Conservation (phyloP, 2,329 filamentous ascomycete genomes). For the Fusarium liriodendri region DNA sequence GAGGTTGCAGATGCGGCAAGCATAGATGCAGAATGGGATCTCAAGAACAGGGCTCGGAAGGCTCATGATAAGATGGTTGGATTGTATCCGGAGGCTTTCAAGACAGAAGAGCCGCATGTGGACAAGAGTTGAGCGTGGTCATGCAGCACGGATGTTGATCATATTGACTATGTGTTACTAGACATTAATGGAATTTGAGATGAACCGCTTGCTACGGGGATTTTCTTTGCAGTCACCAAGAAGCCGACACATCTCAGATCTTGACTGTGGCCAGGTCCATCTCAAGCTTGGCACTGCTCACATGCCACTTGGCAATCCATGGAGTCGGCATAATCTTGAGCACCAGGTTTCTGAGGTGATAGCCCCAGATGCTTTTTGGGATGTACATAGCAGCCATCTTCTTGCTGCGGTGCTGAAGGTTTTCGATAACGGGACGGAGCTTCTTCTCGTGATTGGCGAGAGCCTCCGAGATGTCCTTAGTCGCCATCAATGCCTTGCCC, state of each 20-base stretch:
- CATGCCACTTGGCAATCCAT: background rate
- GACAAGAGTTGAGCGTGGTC: background rate
- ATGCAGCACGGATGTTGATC: background rate
- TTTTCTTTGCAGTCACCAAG: accelerated
- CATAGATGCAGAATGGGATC: background rate
- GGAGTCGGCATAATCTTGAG: background rate
- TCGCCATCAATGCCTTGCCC: background rate
- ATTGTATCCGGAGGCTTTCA: background rate
- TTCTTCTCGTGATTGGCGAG: background rate
- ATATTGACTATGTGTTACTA: background rate
- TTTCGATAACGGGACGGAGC: background rate
- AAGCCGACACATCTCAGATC: background rate
- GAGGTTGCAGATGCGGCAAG: background rate
- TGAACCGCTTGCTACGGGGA: background rate
- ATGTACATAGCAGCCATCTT: background rate
- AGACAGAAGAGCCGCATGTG: background rate
- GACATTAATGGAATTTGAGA: background rate
- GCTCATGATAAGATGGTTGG: background rate
- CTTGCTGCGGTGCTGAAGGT: background rate
- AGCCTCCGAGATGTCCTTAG: background rate
- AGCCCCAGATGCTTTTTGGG: background rate
- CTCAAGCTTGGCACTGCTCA: background rate
- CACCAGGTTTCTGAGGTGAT: background rate
- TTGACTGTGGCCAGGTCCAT: background rate
- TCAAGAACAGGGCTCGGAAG: background rate